phyloP scores from a whole-genome alignment of 495 filamentous ascomycete genomes.

The Oidiodendron maius region DNA sequence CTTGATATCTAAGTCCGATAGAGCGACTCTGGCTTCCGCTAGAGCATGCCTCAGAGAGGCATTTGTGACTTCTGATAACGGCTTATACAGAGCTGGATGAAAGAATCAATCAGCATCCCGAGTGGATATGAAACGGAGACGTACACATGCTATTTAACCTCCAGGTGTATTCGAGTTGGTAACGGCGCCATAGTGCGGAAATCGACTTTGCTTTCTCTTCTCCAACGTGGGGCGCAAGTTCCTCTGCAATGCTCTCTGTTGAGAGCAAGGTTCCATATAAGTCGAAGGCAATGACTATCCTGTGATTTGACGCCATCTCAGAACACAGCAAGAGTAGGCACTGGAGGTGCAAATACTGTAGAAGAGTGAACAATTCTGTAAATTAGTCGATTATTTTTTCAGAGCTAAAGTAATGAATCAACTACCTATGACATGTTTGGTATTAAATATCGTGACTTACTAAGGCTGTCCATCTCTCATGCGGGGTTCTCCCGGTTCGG shows the following conservation, averaged over 20 bases:
- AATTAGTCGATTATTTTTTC: too few relatives aligned
- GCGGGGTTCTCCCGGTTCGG: not conserved
- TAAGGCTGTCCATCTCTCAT: not conserved
- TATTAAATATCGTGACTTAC: too few relatives aligned
- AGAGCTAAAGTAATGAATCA: too few relatives aligned
- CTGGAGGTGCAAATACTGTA: not conserved
- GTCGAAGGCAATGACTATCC: constrained; percentile 63
- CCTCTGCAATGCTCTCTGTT: constrained; percentile 57
- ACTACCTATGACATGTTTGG: too few relatives aligned
- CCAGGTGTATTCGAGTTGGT: constrained; percentile 82
- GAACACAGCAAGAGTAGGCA: not conserved
- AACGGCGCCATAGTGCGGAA: constrained; percentile 46
- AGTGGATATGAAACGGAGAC: constrained; percentile 1
- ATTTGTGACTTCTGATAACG: constrained; percentile 61
- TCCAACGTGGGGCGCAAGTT: constrained; percentile 44
- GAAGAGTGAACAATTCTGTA: too few relatives aligned
- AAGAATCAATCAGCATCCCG: constrained; percentile 7
- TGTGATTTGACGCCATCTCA: constrained; percentile 18
- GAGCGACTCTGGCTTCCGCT: constrained; percentile 40
- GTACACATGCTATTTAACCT: constrained; percentile 73
- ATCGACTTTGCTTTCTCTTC: constrained; percentile 49
- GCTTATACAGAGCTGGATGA: constrained; percentile 47
- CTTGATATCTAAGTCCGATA: constrained; percentile 35
- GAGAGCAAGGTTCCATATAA: constrained; percentile 70
- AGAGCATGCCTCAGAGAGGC: constrained; percentile 60